Evolutionary conservation across 2,329 filamentous ascomycete species (phyloP).

Genomic region (Dissoconium aciculare): DNA sequence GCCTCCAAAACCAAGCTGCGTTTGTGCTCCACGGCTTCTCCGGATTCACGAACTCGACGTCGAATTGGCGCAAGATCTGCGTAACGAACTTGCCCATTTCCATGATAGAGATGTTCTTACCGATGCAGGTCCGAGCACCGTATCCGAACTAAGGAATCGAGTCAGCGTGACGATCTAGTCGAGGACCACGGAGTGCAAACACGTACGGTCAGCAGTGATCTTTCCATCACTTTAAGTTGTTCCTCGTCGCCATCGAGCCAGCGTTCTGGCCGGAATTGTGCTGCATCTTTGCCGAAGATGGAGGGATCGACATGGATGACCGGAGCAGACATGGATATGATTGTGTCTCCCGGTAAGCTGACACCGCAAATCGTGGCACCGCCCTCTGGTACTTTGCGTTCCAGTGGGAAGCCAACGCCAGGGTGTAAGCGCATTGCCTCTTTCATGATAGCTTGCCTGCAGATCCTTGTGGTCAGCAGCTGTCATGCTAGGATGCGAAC

Average conservation of each 20-base stretch:
- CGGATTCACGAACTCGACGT: slow-evolving; percentile 11
- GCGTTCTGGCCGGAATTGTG: slow-evolving; percentile 9
- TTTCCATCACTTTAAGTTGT: slow-evolving; percentile 9
- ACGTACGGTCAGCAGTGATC: slow-evolving; percentile 9
- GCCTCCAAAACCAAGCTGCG: slow-evolving; percentile 10
- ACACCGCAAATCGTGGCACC: slow-evolving; percentile 10
- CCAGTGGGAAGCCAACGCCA: slow-evolving; percentile 9
- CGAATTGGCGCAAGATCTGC: slow-evolving; percentile 15
- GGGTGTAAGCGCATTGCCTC: slow-evolving; percentile 12
- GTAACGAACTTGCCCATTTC: slow-evolving; percentile 21
- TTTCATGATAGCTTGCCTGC: slow-evolving; percentile 7
- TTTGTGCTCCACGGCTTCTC: slow-evolving; percentile 9
- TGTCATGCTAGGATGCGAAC: background rate
- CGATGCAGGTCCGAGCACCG: slow-evolving; percentile 24
- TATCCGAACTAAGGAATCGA: slow-evolving; percentile 19
- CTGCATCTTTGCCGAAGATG: slow-evolving; percentile 6
- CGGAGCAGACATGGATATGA: slow-evolving; percentile 10
- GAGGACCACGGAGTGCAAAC: background rate
- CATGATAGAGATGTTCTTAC: slow-evolving; percentile 17
- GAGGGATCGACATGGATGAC: slow-evolving; percentile 7
- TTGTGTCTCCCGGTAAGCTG: slow-evolving; percentile 8
- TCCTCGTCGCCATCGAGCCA: slow-evolving; percentile 12
- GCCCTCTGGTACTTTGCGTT: slow-evolving; percentile 9
- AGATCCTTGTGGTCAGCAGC: background rate
- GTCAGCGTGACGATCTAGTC: background rate